Conservation (phyloP, 257 asterid genomes). For the Jaltomata sinuosa region DNA sequence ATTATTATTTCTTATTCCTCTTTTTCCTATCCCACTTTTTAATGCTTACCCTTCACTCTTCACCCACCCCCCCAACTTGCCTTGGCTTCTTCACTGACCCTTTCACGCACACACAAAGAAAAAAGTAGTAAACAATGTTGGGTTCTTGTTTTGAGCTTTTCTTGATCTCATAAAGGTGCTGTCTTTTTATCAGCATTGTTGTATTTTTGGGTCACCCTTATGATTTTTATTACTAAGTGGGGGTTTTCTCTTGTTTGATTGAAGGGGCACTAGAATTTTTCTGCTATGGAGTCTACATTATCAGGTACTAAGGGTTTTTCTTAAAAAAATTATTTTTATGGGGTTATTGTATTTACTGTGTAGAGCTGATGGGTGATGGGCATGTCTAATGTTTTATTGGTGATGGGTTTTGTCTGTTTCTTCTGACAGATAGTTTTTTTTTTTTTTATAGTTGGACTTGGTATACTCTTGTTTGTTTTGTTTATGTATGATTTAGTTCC, state of each 20-base stretch:
- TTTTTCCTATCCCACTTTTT: background rate
- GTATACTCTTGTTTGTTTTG: background rate
- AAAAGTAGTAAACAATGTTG: background rate
- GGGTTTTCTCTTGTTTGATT: background rate
- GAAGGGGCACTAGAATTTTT: constrained; percentile 6
- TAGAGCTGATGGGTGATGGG: background rate
- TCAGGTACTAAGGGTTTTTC: constrained; percentile 14
- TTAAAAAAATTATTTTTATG: background rate
- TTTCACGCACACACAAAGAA: background rate
- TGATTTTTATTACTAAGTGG: background rate
- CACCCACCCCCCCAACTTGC: background rate
- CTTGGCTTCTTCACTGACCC: background rate
- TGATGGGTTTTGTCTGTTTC: background rate
- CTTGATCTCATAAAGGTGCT: background rate
- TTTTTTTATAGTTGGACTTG: background rate
- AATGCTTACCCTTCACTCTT: background rate
- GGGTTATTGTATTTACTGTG: background rate
- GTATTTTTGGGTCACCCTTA: background rate
- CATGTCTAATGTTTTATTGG: background rate
- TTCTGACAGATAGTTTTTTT: background rate
- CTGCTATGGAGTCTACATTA: constrained; percentile 11
- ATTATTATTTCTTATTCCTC: background rate
- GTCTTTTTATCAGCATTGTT: background rate
- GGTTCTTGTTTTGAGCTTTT: background rate
- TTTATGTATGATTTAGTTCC: background rate